Evolutionary conservation across 805 yeast species (phyloP).

Genomic region (Cyberlindnera sargentensis): DNA sequence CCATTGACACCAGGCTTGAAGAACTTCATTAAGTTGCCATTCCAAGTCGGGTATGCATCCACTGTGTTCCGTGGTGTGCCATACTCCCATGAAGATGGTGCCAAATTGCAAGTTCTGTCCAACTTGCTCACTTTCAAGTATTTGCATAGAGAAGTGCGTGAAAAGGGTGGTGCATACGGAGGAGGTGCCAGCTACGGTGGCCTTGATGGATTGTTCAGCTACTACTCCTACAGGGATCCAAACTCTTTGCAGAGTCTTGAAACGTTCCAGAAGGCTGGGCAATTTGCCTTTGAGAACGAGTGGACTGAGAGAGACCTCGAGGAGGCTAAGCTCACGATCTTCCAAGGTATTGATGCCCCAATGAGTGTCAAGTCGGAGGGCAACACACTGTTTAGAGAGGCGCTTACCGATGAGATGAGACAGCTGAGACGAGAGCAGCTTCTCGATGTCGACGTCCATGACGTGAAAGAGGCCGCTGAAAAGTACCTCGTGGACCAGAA

Average conservation of each 20-base stretch:
- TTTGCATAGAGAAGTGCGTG: slow-evolving; percentile 84
- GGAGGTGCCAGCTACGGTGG: slow-evolving; percentile 88
- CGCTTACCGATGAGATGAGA: slow-evolving; percentile 69
- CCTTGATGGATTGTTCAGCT: slow-evolving; percentile 70
- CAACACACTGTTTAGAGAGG: slow-evolving; percentile 52
- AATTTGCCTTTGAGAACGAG: slow-evolving; percentile 37
- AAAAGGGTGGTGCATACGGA: slow-evolving; percentile 97
- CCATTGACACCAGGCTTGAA: slow-evolving; percentile 21
- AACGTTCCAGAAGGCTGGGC: slow-evolving; percentile 48
- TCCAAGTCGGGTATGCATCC: slow-evolving; percentile 83
- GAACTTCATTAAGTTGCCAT: slow-evolving; percentile 64
- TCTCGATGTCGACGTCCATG: slow-evolving; percentile 56
- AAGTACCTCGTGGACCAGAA: slow-evolving; percentile 42
- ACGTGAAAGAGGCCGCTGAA: slow-evolving; percentile 59
- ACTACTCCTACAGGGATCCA: slow-evolving; percentile 93
- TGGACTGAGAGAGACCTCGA: slow-evolving; percentile 65
- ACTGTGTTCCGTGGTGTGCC: slow-evolving; percentile 58
- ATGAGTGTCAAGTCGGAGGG: slow-evolving; percentile 77
- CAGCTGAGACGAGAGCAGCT: slow-evolving; percentile 74
- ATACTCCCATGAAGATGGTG: slow-evolving; percentile 69
- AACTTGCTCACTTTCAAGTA: slow-evolving; percentile 76
- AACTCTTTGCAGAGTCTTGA: slow-evolving; percentile 64
- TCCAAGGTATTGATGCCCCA: slow-evolving; percentile 92
- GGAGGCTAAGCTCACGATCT: slow-evolving; percentile 85
- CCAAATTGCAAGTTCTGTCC: slow-evolving; percentile 75